Evolutionary conservation across 805 yeast species (phyloP), one percentile per base, ranked within the genome.

Genomic region (Yamadazyma sp.): DNA sequence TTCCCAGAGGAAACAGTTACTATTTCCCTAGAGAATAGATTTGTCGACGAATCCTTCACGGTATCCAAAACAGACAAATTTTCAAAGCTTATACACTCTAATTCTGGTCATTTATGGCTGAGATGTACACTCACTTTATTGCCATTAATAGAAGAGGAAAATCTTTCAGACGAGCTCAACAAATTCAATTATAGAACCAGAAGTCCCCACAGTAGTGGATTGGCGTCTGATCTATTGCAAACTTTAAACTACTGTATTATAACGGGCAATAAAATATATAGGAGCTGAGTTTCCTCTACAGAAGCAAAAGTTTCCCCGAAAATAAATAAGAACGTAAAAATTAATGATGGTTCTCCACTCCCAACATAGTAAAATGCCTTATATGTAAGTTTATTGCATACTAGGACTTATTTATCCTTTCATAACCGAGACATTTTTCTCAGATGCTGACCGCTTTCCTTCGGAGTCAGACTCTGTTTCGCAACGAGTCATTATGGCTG

Each of bases 251-350:
- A 53, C 38, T 67, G 74, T 39, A 54, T 55, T 18, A 52, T 56
- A 30, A 62, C 64, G 0, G 74, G 74, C 6, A 66, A 66, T 27
- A 53, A 60, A 36, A 55, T 56, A 4, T 62, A 56, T 40, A 48
- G 32, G 6, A 12, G n/a, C n/a, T n/a, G n/a, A n/a, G n/a, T n/a
- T n/a, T n/a, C n/a, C n/a, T n/a, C n/a, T n/a, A n/a, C n/a, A n/a
- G n/a, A n/a, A n/a, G n/a, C n/a, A n/a, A n/a, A n/a, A n/a, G n/a
- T n/a, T n/a, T n/a, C n/a, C n/a, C n/a, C n/a, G n/a, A n/a, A n/a
- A n/a, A n/a, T n/a, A n/a, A n/a, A n/a, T n/a, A n/a, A n/a, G n/a
- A n/a, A n/a, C n/a, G n/a, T n/a, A 13, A 11, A 22, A n/a, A 9
- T 13, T 11, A 33, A 16, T n/a, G 14, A 24, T 18, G n/a, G n/a